phyloP scores from a whole-genome alignment of 2,329 filamentous ascomycete species.

The Xylaria sp. region DNA sequence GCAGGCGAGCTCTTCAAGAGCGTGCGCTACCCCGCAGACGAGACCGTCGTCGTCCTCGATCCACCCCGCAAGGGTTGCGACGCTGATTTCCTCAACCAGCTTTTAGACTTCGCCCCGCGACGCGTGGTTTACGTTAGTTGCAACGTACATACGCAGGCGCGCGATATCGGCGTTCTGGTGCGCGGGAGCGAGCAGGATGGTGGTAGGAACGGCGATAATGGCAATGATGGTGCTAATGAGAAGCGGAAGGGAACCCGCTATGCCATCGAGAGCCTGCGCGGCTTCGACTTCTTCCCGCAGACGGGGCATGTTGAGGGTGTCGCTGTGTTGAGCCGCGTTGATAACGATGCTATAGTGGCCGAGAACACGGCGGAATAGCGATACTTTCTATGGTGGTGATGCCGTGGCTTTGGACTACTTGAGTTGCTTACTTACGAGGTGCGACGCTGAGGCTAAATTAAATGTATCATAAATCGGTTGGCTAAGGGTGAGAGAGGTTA shows the following conservation, averaged over 20 bases:
- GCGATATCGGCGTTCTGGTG: conserved; percentile 90
- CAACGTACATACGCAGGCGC: conserved; percentile 96
- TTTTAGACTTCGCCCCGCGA: conserved; percentile 80
- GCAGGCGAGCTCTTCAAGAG: conserved; percentile 83
- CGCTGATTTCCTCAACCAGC: conserved; percentile 81
- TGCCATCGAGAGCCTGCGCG: conserved; percentile 87
- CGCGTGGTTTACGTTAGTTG: conserved; percentile 95
- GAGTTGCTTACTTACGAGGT: not conserved
- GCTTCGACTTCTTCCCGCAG: conserved; percentile 98
- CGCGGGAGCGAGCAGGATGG: conserved; percentile 64
- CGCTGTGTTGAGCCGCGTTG: conserved; percentile 70
- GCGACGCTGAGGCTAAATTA: no score
- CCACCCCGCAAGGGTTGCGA: conserved; percentile 98
- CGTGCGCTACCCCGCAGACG: conserved; percentile 76
- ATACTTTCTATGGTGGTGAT: not conserved
- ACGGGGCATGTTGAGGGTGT: conserved; percentile 77
- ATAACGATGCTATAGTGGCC: conserved; percentile 43
- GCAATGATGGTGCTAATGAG: not conserved
- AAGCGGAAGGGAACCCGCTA: conserved; percentile 64
- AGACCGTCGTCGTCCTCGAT: conserved; percentile 95
- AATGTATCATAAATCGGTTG: not conserved
- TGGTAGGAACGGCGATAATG: not conserved
- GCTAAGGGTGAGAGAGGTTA: not conserved
- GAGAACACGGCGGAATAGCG: not conserved
- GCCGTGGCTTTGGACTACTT: not conserved